phyloP scores from a whole-genome alignment of 257 asterid species.

The Cruciata laevipes region DNA sequence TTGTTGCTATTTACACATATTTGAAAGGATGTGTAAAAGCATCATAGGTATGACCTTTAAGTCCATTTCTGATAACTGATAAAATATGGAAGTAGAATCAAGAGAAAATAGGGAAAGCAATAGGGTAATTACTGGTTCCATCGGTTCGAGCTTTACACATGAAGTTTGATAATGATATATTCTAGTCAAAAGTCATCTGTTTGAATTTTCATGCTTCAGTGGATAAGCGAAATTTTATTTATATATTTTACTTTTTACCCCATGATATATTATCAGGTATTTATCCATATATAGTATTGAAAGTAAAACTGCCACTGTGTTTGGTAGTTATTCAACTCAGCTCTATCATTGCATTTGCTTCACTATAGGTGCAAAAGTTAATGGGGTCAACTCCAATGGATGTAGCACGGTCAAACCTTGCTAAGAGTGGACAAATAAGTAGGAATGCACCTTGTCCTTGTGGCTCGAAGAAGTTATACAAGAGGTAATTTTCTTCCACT shows the following conservation, averaged over 20 bases:
- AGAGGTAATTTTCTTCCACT: constrained; percentile 43
- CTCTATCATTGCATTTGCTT: neutral
- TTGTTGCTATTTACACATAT: neutral
- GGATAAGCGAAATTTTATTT: neutral
- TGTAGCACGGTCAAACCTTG: constrained; percentile 69
- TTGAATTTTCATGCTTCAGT: neutral
- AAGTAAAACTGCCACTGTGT: neutral
- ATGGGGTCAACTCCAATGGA: constrained; percentile 87
- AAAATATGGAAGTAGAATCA: neutral
- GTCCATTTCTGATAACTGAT: neutral
- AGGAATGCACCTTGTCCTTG: constrained; percentile 87
- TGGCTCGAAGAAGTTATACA: constrained; percentile 85
- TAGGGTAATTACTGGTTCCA: constrained; percentile 4
- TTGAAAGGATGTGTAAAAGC: too few relatives aligned
- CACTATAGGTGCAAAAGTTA: constrained; percentile 68
- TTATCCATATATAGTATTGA: neutral
- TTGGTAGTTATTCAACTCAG: neutral
- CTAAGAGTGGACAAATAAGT: constrained; percentile 77
- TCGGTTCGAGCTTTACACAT: too few relatives aligned
- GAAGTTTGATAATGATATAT: neutral
- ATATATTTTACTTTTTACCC: too few relatives aligned
- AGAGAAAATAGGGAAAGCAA: neutral
- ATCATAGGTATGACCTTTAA: neutral
- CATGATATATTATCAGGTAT: neutral
- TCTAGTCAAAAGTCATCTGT: neutral